A percentile compares a stretch with the other conserved stretches of the same genome.
These are phyloP conservation scores for Penicillium nordicum DNA, from an alignment of 2,329 filamentous ascomycete genomes.

Conservation along the genomic window DNA sequence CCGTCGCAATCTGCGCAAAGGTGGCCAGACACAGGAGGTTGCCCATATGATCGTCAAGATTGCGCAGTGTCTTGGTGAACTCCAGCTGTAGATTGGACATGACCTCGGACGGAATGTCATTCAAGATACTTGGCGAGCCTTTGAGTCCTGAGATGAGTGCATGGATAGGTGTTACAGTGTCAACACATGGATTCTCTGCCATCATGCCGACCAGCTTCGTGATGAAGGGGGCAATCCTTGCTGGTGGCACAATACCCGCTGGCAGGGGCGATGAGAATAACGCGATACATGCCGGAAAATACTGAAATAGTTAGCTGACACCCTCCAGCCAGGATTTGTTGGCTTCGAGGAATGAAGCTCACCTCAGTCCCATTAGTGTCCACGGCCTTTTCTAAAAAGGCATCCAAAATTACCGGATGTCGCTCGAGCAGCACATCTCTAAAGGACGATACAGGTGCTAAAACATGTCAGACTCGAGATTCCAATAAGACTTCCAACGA, in stretches of 20 bases:
- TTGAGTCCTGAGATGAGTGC: constrained; percentile 31
- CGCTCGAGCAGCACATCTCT: constrained; percentile 34
- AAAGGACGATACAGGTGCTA: constrained; percentile 30
- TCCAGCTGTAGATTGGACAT: constrained; percentile 38
- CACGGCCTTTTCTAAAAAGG: constrained; percentile 32
- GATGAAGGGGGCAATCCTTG: constrained; percentile 34
- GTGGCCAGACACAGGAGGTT: constrained; percentile 43
- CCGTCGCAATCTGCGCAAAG: constrained; percentile 35
- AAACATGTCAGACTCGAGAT: constrained; percentile 4
- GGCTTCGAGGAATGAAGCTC: constrained; percentile 6
- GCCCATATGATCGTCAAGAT: constrained; percentile 39
- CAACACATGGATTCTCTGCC: constrained; percentile 29
- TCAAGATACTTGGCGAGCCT: constrained; percentile 25
- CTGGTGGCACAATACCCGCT: constrained; percentile 28
- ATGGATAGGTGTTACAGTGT: constrained; percentile 36
- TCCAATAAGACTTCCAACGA: neutral
- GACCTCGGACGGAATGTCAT: constrained; percentile 31
- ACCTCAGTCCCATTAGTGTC: constrained; percentile 31
- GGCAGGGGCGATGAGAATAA: constrained; percentile 38
- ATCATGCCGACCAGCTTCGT: constrained; percentile 29
- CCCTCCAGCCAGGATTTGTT: neutral
- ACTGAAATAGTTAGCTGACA: constrained; percentile 22
- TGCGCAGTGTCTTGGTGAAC: constrained; percentile 38
- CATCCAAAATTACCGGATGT: constrained; percentile 35
- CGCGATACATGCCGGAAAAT: constrained; percentile 29